Base-by-base conservation (phyloP, 2,329 filamentous ascomycete genomes). In the Nemania sp. region DNA sequence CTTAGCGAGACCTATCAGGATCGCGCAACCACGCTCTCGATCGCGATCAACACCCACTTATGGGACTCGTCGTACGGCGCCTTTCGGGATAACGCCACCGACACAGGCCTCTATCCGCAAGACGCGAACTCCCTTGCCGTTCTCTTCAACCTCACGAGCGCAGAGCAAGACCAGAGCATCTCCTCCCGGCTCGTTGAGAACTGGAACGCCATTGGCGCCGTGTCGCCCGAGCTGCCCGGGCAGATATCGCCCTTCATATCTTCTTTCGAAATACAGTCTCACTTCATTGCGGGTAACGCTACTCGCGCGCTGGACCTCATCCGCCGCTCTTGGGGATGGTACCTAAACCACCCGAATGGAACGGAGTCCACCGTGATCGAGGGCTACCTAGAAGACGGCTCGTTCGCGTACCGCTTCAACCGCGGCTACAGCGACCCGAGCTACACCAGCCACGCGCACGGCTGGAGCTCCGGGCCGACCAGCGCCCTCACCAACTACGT, bases 201-300 rank as follows among this genome's bases (percentile, higher is more conserved):
- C 75, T 89, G 87, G 87, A 84, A 82, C 0, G 80, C 84, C n/a
- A 79, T 62, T 10, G 59, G 59, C 35, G 59, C 59, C 5, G 59
- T 62, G 38, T 54, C 83, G 0, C 88, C 87, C 0, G 88, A 90
- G 70, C 80, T 89, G 0, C 84, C 85, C 0, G 83, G 83, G 2
- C 88, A 88, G 69, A 82, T 90, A 43, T 86, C 84, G 1, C 85
- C 86, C 0, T 90, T 89, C 75, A 85, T 88, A 59, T 85, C 85
- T 7, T 85, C 83, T n/a, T 85, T 89, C 72, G 88, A 90, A 73
- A 80, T 90, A 22, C 85, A 86, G 73, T 87, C 82, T 0, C 88
- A 89, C 71, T 79, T 89, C 8, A 75, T 79, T 1, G 82, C 82
- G 0, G 80, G 82, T 0, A 79, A 83, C 64, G 75, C 87, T 1